Evolutionary conservation across 2,329 filamentous ascomycete species (phyloP), one percentile per base, ranked within the genome.

Genomic region (Paecilomyces sp.): DNA sequence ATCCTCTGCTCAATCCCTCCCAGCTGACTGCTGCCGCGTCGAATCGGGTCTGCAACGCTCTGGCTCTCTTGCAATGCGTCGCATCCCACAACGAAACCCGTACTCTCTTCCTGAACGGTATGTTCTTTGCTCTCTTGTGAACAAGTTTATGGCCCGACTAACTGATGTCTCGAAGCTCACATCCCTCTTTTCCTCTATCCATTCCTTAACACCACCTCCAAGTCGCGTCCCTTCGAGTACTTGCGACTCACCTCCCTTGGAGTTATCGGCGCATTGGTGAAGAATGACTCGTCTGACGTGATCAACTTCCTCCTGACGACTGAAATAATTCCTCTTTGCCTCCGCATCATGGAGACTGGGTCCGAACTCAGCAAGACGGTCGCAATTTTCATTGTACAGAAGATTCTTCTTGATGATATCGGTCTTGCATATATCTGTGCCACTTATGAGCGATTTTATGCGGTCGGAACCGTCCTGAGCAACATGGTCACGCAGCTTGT

Each of bases 401-500:
- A 99, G 83, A 99, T 99, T 28, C 80, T 99, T 57, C 85, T 99
- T 2, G 94, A 99, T 72, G 94, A 99, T 70, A 93, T 96, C 69
- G 94, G 94, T 3, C 83, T 99, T 63, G 94, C 94, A 70, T 99
- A 99, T 76, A 99, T 99, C 61, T 99, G 94, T 77, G 93, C 95
- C 65, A 99, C 94, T 0, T 99, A 99, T 70, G 94, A 99, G 80
- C 86, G 94, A 22, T 99, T 99, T 77, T 99, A 97, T 68, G 94
- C 94, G 7, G 94, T 99, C 4, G 94, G 94, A 5, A 99, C 94
- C 1, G 94, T 99, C 5, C 81, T 99, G 47, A 96, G 91, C 79
- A 99, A 97, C 73, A 99, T 99, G 94, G 94, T 99, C 60, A 92
- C 89, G 57, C 93, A 97, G 78, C 84, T 99, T 41, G 94, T 97